phyloP scores from a whole-genome alignment of 2,329 filamentous ascomycete genomes.

The Elsinoe arachidis region DNA sequence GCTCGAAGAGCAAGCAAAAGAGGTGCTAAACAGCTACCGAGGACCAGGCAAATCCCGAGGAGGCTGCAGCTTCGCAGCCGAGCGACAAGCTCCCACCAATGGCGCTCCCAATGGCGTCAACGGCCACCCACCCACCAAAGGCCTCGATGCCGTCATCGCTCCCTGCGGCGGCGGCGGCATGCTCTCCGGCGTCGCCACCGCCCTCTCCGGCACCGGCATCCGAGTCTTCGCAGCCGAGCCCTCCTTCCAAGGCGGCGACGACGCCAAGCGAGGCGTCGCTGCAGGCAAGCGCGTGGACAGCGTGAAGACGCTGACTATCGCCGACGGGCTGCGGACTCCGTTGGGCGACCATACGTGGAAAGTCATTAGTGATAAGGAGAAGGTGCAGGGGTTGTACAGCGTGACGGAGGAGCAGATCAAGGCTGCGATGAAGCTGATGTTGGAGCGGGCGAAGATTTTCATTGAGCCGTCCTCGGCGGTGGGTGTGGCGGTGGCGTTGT shows the following conservation, averaged over 20 bases:
- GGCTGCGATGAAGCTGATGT: constrained; percentile 63
- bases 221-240: constrained; percentile 84
- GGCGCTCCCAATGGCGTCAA: neutral
- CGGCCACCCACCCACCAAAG: constrained; percentile 14
- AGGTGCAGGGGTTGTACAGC: constrained; percentile 62
- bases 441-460: constrained; percentile 83
- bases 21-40: constrained; percentile 35
- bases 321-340: constrained; percentile 79
- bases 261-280: constrained; percentile 63
- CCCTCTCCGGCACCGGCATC: constrained; percentile 61
- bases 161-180: constrained; percentile 85
- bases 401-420: constrained; percentile 78
- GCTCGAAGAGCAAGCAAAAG: constrained; percentile 61
- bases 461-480: constrained; percentile 84
- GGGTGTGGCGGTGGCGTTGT: constrained; percentile 72
- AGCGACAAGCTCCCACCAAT: constrained; percentile 14
- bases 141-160: constrained; percentile 54
- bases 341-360: constrained; percentile 68
- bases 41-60: constrained; percentile 10
- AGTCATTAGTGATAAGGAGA: constrained; percentile 61
- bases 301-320: constrained; percentile 73
- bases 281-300: constrained; percentile 53
- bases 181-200: constrained; percentile 73
- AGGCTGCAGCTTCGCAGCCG: constrained; percentile 21
- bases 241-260: constrained; percentile 71